Evolutionary conservation across 345 rosid genomes (phyloP), one percentile per base, ranked within the genome.

Genomic region (Ailanthus altissimus): DNA sequence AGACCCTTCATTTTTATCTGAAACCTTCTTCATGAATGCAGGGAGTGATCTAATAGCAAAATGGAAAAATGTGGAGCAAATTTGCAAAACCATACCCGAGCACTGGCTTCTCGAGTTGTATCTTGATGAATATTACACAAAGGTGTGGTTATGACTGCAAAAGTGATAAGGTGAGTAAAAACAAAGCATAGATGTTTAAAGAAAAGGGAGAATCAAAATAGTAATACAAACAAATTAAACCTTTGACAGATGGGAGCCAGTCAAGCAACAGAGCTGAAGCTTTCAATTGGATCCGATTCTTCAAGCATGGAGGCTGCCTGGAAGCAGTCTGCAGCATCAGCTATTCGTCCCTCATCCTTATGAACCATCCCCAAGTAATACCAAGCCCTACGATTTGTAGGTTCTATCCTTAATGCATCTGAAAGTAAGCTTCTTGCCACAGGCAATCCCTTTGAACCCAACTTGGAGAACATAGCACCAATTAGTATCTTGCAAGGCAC

Each of bases 291-390:
- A 81, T 95, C 93, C 3, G 94, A 90, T 59, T 93, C 98, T 83
- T 93, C 96, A 54, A 95, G 99, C 93, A 95, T 89, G 40, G 93
- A 88, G 61, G 99, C 96, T 54, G 99, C 99, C 84, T 90, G 96
- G 84, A 95, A 92, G 85, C 97, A 92, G 73, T 95, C 98, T 15
- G 85, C 81, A 11, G 98, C 98, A 83, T 93, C 99, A 53, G 92
- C 92, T 71, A 88, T 84, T 70, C 98, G 94, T 46, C 99, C 98
- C 71, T 91, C 94, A 25, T 82, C 85, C 73, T 81, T 89, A 75
- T 92, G 97, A 70, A 95, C 88, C 86, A 88, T 69, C 46, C 99
- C 99, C 80, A 95, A 81, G 86, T 93, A 79, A 81, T 90, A 90
- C 96, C 98, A 95, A 79, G 98, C 99, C 87, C 75, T 86, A 5